Evolutionary conservation across 176 grass and related monocot genomes (phyloP), one percentile per base, ranked within the genome.

Genomic region (Avena atlantica): DNA sequence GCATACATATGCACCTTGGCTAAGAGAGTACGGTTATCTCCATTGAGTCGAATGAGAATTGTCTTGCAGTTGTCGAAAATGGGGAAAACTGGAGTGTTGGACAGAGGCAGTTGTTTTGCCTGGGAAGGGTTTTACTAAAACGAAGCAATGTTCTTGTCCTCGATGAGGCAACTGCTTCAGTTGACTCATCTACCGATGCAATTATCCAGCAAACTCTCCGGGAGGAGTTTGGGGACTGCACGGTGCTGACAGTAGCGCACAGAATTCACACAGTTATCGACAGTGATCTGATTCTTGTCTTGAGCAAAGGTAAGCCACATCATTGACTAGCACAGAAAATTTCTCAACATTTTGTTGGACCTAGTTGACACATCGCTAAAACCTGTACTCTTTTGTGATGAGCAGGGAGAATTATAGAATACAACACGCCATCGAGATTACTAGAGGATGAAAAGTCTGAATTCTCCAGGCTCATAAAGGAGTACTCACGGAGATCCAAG

Each of bases 51-150:
- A 75, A 83, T 76, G 70, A 67, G 4, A 49, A 65, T 64, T 78
- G 16, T 78, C 23, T 23, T 83, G 56, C 92, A 96, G 97, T 98
- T 78, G 90, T 90, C 1, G 94, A 96, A 87, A 98, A 96, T 91
- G 97, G 93, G 52, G 93, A 98, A 76, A 98, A 98, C 20, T 98
- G 97, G 97, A 98, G 97, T 21, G 94, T 96, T 3, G 92, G 97
- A 20, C 92, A 98, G 71, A 89, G 90, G 76, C 94, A 98, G 42
- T 73, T 98, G 61, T 94, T 98, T 92, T 96, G 92, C 87, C 92
- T 98, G 25, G 97, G 92, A 81, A 93, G 97, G 89, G 90, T 91
- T 88, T 76, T 98, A 11, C 73, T 98, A 68, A 96, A 98, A 67
- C 83, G 83, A 79, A 98, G 96, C 66, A 94, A 74, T 58, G 89